phyloP scores from a whole-genome alignment of 331 rosid genomes.

The Acacia pycnantha region DNA sequence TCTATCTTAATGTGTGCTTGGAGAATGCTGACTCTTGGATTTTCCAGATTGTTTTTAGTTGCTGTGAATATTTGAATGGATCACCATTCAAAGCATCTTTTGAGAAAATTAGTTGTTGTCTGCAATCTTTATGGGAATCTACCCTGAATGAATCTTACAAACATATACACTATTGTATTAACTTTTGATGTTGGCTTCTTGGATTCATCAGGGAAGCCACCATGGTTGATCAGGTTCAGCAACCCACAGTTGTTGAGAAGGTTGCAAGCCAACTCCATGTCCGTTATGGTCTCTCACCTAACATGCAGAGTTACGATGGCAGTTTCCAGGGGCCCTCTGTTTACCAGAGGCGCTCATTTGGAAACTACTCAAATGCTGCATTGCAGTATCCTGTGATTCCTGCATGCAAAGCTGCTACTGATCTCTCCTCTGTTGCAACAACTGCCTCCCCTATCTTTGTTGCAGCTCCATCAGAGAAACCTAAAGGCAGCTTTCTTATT shows the following conservation, averaged over 20 bases:
- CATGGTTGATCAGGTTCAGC: conserved; percentile 80
- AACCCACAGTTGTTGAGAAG: conserved; percentile 63
- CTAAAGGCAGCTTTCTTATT: conserved; percentile 47
- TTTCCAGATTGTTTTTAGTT: background rate
- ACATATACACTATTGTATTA: background rate
- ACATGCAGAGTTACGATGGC: conserved; percentile 30
- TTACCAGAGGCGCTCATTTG: conserved; percentile 55
- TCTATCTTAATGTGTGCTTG: background rate
- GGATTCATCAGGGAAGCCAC: conserved; percentile 40
- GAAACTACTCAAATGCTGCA: conserved; percentile 67
- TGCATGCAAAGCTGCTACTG: conserved; percentile 49
- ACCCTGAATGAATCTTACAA: background rate
- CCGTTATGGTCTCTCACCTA: conserved; percentile 39
- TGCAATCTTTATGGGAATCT: background rate
- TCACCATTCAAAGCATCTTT: background rate
- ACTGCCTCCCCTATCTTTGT: conserved; percentile 69
- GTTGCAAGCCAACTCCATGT: conserved; percentile 61
- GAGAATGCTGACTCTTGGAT: background rate
- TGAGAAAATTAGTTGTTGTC: background rate
- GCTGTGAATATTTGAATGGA: background rate
- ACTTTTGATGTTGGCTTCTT: conserved; percentile 6
- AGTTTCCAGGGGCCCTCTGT: conserved; percentile 37
- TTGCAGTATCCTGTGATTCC: conserved; percentile 51
- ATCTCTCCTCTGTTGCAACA: conserved; percentile 49
- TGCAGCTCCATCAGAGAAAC: conserved; percentile 79